phyloP scores from a whole-genome alignment of 148 eudicot genomes.

The Bassia scoparia region DNA sequence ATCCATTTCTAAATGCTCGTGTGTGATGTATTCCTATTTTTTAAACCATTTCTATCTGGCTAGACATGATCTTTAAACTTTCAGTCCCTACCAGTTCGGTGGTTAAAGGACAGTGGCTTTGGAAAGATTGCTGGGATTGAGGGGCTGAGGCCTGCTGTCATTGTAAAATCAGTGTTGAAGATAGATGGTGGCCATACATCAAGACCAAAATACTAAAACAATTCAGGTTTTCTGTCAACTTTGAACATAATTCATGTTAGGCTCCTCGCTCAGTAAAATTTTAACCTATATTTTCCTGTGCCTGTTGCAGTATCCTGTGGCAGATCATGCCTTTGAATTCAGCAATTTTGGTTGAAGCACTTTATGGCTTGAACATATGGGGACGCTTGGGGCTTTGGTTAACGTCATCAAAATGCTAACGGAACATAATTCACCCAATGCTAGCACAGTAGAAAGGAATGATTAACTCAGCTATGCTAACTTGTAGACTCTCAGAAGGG shows the following conservation, averaged over 20 bases:
- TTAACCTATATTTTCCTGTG: not conserved
- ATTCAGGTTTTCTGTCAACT: slow-evolving; percentile 54
- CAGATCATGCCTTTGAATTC: slow-evolving; percentile 78
- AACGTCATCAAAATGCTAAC: slow-evolving; percentile 63
- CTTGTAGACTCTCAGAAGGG: not conserved
- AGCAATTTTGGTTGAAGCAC: slow-evolving; percentile 78
- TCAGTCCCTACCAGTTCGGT: slow-evolving; percentile 94
- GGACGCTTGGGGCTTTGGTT: slow-evolving; percentile 79
- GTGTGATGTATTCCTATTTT: not conserved
- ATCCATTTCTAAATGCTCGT: not conserved
- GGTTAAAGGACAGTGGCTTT: slow-evolving; percentile 95
- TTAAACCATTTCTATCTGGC: not conserved
- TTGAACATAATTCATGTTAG: not conserved
- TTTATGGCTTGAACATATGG: slow-evolving; percentile 82
- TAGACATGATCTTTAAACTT: slow-evolving; percentile 16
- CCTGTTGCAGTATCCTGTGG: slow-evolving; percentile 74
- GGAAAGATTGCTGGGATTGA: slow-evolving; percentile 97
- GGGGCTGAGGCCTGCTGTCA: slow-evolving; percentile 97
- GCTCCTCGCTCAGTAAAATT: not conserved
- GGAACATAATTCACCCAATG: slow-evolving; percentile 44
- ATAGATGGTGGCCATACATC: slow-evolving; percentile 91
- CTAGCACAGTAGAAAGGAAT: slow-evolving; percentile 38
- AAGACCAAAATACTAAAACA: slow-evolving; percentile 89
- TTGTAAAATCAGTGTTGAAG: slow-evolving; percentile 88
- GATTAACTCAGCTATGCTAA: slow-evolving; percentile 26